Evolutionary conservation across 192 early-diverging fungal genomes (phyloP), one percentile per base, ranked within the genome.

Genomic region (Physocladia obscura): DNA sequence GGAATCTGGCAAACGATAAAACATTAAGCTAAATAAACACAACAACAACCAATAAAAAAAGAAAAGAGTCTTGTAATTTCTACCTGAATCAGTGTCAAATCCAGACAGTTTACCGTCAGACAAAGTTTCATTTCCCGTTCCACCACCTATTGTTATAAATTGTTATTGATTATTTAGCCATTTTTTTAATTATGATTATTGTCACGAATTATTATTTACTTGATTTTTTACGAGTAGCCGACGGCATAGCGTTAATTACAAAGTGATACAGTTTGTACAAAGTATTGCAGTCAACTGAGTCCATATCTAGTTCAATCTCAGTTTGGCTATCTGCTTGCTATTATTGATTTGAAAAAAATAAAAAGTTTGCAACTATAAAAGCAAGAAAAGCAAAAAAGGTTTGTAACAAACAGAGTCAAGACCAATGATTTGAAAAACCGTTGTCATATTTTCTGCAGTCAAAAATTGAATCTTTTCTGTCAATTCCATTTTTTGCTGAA

Each of bases 301-400:
- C 95, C 77, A 98, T 96, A 65, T 98, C 96, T 69, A 98, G 82
- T 74, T 97, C 95, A 62, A 98, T 93, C 76, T 97, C 95, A 38
- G 92, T 91, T 62, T 91, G 87, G 3, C 81, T 85, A n/a, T 80
- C 77, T 3, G 63, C 59, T 48, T 80, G 57, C 69, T 71, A 38
- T 1, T 67, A 51, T 21, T 32, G 57, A 39, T 24, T 15, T n/a
- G 36, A n/a, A 24, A 51, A 54, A 15, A 49, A 6, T 15, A 26
- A 6, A 61, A 57, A 39, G 34, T 4, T 49, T 22, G 30, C 2
- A 27, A 32, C 27, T 35, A 2, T n/a, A 48, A 26, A 29, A 0
- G n/a, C n/a, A 13, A 22, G 29, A 76, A 57, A 36, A 38, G 22
- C 27, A 39, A 34, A 3, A 62, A 36, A 95, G 91, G 56, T 94